Evolutionary conservation across 106 monocot species (phyloP).

Genomic region (Apostasia shenzhenica): DNA sequence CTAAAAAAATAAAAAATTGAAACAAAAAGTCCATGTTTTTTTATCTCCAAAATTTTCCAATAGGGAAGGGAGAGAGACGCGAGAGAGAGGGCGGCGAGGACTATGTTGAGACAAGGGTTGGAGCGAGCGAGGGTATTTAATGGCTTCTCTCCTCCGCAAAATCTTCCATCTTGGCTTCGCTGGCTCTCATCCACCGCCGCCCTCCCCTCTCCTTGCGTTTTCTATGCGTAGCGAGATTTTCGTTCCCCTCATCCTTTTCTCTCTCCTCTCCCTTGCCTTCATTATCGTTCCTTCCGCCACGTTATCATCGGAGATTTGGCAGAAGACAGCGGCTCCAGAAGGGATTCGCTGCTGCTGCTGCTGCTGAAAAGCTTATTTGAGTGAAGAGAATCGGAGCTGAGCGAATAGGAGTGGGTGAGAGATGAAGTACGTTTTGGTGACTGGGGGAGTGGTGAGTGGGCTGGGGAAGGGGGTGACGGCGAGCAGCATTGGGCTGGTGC

Average conservation of each 20-base stretch:
- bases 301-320: too few relatives aligned
- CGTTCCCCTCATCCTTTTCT: too few relatives aligned
- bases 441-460: constrained; percentile 24
- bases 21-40: neutral
- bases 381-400: neutral
- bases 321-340: neutral
- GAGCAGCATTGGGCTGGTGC: constrained; percentile 23
- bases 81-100: neutral
- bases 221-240: neutral
- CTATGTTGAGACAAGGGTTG: neutral
- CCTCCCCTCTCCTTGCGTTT: neutral
- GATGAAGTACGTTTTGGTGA: constrained; percentile 22
- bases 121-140: neutral
- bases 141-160: neutral
- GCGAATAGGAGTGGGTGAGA: neutral
- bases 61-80: neutral
- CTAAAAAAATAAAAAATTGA: neutral
- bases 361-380: neutral
- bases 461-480: constrained; percentile 23
- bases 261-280: neutral
- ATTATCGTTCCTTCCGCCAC: too few relatives aligned
- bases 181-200: neutral
- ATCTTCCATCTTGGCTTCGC: neutral
- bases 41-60: neutral
- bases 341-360: neutral